Evolutionary conservation across 1,284 basidiomycete species (phyloP).

Genomic region (Tilletia walkeri): DNA sequence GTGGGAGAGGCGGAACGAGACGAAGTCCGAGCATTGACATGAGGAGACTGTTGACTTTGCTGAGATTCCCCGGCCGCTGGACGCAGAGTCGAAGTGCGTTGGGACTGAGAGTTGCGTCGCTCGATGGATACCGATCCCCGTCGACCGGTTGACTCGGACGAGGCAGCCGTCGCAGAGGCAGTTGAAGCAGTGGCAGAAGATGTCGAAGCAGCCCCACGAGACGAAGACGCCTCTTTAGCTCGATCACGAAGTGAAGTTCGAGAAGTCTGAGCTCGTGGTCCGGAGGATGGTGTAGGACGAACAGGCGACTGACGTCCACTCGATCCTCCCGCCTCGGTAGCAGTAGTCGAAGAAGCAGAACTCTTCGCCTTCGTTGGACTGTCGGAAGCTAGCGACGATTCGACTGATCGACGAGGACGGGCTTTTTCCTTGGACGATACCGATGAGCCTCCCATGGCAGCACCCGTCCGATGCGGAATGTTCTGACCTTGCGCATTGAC

Average conservation of each 20-base stretch:
- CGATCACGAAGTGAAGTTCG: not conserved
- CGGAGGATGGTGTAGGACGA: not conserved
- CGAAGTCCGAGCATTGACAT: slow-evolving; percentile 1
- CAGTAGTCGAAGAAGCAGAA: not conserved
- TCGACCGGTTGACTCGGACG: not conserved
- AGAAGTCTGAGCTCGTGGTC: slow-evolving; percentile 3
- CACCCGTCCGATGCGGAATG: not conserved
- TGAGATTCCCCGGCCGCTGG: not conserved
- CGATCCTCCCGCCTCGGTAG: not conserved
- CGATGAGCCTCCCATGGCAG: not conserved
- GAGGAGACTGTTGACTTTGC: not conserved
- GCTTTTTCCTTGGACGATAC: slow-evolving; percentile 27
- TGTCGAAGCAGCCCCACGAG: too few species aligned
- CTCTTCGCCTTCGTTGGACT: not conserved
- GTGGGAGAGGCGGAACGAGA: slow-evolving; percentile 27
- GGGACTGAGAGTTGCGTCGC: not conserved
- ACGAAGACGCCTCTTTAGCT: too few species aligned
- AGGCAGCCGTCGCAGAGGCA: not conserved
- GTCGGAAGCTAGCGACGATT: slow-evolving; percentile 13
- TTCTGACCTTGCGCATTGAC: not conserved
- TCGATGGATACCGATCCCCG: not conserved
- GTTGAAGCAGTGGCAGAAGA: not conserved
- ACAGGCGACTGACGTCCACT: slow-evolving; percentile 10
- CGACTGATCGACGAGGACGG: slow-evolving; percentile 29
- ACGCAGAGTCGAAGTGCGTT: not conserved